These are phyloP conservation scores for Hippophae rhamnoides DNA, from an alignment of 306 rosid species.

Conservation along the genomic window DNA sequence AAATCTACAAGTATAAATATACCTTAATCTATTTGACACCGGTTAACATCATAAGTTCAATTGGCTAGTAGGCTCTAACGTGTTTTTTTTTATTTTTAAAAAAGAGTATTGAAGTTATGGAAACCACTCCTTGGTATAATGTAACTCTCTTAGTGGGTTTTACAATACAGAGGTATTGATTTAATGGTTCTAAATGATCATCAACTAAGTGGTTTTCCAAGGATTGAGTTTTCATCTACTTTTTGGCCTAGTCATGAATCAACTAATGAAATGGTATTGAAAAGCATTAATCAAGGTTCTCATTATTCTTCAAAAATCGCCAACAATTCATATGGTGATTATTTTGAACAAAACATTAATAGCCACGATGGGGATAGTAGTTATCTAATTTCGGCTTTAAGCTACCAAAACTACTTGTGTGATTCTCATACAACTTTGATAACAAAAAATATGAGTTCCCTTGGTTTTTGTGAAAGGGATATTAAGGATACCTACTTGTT, in stretches of 20 bases:
- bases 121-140: constrained; percentile 39
- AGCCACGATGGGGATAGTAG: constrained; percentile 7
- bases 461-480: constrained; percentile 24
- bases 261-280: constrained; percentile 18
- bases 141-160: constrained; percentile 51
- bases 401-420: constrained; percentile 17
- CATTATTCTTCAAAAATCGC: constrained; percentile 23
- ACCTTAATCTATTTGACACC: constrained; percentile 5
- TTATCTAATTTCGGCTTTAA: constrained; percentile 14
- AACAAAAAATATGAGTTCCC: constrained; percentile 27
- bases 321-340: constrained; percentile 7
- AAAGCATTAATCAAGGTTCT: constrained; percentile 10
- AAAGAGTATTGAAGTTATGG: constrained; percentile 39
- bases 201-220: constrained; percentile 25
- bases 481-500: constrained; percentile 13
- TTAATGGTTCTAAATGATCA: constrained; percentile 31
- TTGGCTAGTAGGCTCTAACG: background rate
- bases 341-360: constrained; percentile 21
- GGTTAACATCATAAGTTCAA: too few species aligned
- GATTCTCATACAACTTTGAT: constrained; percentile 19
- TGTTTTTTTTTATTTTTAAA: background rate
- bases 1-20: too few species aligned
- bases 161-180: constrained; percentile 48
- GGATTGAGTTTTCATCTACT: constrained; percentile 36
- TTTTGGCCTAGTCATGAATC: constrained; percentile 40